Evolutionary conservation across 257 asterid genomes (phyloP).

Genomic region (Fraxinus excelsior): DNA sequence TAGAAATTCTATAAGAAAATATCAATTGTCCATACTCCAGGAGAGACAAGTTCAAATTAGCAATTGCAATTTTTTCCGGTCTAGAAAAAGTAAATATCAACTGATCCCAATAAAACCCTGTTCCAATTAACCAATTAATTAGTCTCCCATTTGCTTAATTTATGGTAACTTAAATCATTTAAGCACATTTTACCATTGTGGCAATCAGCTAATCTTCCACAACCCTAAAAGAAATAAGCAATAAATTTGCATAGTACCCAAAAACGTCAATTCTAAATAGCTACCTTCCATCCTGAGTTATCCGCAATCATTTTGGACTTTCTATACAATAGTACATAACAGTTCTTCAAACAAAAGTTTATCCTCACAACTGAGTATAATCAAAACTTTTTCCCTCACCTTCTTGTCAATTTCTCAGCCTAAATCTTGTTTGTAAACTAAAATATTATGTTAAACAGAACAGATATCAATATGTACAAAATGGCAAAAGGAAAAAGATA

Average conservation of each 20-base stretch:
- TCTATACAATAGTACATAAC: not conserved
- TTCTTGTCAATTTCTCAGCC: not conserved
- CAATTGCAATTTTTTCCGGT: not conserved
- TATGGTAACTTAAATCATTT: not conserved
- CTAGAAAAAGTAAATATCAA: not conserved
- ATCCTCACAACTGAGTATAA: not conserved
- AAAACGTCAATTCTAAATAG: not conserved
- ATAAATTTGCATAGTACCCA: not conserved
- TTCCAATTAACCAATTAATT: not conserved
- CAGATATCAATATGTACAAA: not conserved
- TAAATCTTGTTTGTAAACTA: not conserved
- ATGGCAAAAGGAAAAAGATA: slow-evolving; percentile 3
- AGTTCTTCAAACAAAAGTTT: not conserved
- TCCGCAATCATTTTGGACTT: not conserved
- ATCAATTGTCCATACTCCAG: not conserved
- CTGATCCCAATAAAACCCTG: not conserved
- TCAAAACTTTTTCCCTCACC: not conserved
- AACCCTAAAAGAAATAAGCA: not conserved
- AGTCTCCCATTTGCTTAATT: not conserved
- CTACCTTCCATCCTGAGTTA: not conserved
- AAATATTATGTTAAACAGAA: not conserved
- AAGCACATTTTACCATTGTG: not conserved
- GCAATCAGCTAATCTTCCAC: not conserved
- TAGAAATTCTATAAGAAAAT: not conserved
- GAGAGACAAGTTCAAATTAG: not conserved